Evolutionary conservation across 108 stramenopile species (phyloP), one percentile per base, ranked within the genome.

Genomic region (Cylindrotheca closterium): DNA sequence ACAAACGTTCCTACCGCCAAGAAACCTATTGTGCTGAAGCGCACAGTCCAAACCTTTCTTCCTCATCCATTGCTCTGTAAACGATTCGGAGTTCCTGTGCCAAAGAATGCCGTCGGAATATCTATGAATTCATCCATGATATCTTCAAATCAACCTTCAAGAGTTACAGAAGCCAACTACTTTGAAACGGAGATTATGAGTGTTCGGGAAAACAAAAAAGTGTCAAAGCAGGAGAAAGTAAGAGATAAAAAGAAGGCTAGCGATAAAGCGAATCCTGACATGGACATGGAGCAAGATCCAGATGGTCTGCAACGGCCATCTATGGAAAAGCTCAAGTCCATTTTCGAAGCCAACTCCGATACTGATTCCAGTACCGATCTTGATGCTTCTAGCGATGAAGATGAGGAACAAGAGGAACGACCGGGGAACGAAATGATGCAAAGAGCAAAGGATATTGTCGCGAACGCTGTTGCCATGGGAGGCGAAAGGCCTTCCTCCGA

Each of bases 41-140:
- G 79, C 15, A 74, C 71, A 3, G 51, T 55, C 18, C 21, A 34
- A 32, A 17, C 58, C 31, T 86, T 80, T 67, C 3, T 46, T 19
- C 84, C 84, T 10, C 48, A 58, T 29, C 67, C 68, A 2, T 61
- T 86, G 22, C 22, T 86, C 27, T 80, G 84, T 68, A 86, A 86
- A 56, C 74, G 84, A 18, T 71, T 86, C 31, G 60, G 62, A 25
- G 76, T 86, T 18, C 51, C 69, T 3, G 42, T 60, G 2, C 74
- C 81, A 27, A 57, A 32, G 24, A 37, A 66, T n/a, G 22, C 15
- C 15, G 15, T 42, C 10, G 37, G 37, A 10, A 10, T 15, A 7
- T 42, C 37, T 7, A 7, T 42, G 7, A 42, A 7, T 42, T 15
- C 12, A 62, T 0, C 52, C 34, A 1, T 52, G 24, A 17, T 19